Evolutionary conservation across 148 eudicot species (phyloP).

Genomic region (Vaccinium corymbosum): DNA sequence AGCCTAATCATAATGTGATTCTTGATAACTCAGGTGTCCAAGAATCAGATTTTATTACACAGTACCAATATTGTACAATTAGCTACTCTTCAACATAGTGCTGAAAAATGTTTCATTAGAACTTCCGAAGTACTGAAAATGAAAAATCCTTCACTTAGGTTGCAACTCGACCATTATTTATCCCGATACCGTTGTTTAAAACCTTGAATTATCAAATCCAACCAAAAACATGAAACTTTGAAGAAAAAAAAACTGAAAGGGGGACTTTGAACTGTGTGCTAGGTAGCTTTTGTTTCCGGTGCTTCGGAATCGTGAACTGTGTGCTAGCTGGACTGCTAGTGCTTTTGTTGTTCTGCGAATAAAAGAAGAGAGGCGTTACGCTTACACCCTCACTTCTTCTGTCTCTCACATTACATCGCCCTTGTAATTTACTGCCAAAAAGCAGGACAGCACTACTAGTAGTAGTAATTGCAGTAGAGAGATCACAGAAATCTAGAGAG

Average conservation of each 20-base stretch:
- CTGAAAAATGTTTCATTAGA: neutral
- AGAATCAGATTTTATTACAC: neutral
- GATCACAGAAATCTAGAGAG: slow-evolving; percentile 5
- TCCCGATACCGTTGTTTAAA: no score
- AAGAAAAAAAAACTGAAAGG: neutral
- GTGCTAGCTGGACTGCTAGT: neutral
- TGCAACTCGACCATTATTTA: neutral
- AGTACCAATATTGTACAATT: neutral
- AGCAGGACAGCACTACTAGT: neutral
- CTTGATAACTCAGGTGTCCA: neutral
- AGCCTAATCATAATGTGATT: neutral
- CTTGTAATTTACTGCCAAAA: neutral
- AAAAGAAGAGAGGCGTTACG: neutral
- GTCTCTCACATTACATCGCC: neutral
- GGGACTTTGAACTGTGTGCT: neutral
- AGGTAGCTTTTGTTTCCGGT: neutral
- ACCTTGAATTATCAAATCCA: no score
- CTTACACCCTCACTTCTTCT: neutral
- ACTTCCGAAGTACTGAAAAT: no score
- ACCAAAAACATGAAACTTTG: neutral
- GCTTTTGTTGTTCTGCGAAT: neutral
- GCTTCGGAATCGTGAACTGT: neutral
- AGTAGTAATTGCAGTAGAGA: neutral
- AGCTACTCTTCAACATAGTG: neutral
- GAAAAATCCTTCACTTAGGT: neutral